Conservation (phyloP, 2,329 filamentous ascomycete species). For the Tolypocladium inflatum region DNA sequence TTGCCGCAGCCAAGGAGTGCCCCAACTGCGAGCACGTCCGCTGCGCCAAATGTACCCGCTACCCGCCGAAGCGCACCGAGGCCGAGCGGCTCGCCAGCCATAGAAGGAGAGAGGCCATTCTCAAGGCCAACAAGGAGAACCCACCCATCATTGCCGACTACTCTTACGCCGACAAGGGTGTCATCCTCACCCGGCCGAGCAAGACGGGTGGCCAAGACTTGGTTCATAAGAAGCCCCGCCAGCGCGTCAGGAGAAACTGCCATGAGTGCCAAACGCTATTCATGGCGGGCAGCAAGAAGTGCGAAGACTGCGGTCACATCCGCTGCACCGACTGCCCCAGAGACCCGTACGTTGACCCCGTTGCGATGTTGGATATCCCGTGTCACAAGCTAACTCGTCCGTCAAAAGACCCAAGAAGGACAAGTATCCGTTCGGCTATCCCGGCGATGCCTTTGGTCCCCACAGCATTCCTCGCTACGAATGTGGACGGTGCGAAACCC, state of each 20-base stretch:
- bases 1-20: constrained; percentile 66
- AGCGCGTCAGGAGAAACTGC: constrained; percentile 67
- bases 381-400: background rate
- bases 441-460: constrained; percentile 50
- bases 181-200: constrained; percentile 52
- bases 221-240: constrained; percentile 60
- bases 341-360: constrained; percentile 54
- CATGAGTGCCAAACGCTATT: constrained; percentile 65
- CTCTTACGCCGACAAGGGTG: constrained; percentile 33
- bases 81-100: constrained; percentile 43
- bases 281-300: constrained; percentile 47
- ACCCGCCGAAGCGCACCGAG: constrained; percentile 57
- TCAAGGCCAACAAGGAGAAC: constrained; percentile 49
- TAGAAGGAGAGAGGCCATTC: constrained; percentile 36
- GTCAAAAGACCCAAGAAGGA: constrained; percentile 52
- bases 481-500: constrained; percentile 54
- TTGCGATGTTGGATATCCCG: background rate
- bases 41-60: constrained; percentile 71
- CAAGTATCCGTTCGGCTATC: constrained; percentile 62
- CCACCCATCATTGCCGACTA: constrained; percentile 42
- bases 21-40: constrained; percentile 66
- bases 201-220: constrained; percentile 61
- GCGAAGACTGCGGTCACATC: constrained; percentile 58
- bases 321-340: constrained; percentile 75
- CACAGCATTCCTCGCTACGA: constrained; percentile 42